phyloP scores from a whole-genome alignment of 495 filamentous ascomycete genomes.

The Penicillium fimorum region DNA sequence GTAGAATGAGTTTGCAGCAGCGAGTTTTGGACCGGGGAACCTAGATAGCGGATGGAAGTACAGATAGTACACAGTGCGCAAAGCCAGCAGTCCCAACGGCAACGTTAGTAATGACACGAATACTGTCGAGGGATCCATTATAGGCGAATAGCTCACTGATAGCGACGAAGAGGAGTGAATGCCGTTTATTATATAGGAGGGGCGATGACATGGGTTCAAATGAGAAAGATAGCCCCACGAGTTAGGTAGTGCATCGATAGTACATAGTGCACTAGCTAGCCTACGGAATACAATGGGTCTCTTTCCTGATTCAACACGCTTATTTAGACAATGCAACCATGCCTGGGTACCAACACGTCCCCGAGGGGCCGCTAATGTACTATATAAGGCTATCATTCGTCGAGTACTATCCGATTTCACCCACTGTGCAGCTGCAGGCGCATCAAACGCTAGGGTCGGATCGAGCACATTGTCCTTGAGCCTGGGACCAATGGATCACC shows the following conservation, averaged over 20 bases:
- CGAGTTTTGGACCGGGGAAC: slow-evolving; percentile 51
- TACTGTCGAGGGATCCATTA: slow-evolving; percentile 14
- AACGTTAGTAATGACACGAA: slow-evolving; percentile 3
- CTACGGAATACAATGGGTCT: background rate
- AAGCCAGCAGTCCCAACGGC: slow-evolving; percentile 1
- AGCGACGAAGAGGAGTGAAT: background rate
- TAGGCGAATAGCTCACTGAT: background rate
- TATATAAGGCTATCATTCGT: slow-evolving; percentile 1
- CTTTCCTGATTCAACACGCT: background rate
- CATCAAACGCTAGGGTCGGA: background rate
- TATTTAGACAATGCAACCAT: background rate
- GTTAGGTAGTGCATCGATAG: background rate
- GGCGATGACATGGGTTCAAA: background rate
- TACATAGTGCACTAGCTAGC: background rate
- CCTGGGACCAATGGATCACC: background rate
- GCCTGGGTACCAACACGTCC: background rate
- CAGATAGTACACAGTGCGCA: slow-evolving; percentile 30
- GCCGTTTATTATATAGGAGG: background rate
- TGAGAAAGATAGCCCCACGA: background rate
- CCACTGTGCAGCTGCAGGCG: slow-evolving; percentile 5
- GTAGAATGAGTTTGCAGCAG: slow-evolving; percentile 42
- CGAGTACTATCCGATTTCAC: background rate
- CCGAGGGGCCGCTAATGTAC: background rate
- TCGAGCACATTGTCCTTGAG: background rate
- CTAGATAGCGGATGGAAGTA: slow-evolving; percentile 38